Evolutionary conservation across 2,329 filamentous ascomycete species (phyloP).

Genomic region (Incumbomyces lentus): DNA sequence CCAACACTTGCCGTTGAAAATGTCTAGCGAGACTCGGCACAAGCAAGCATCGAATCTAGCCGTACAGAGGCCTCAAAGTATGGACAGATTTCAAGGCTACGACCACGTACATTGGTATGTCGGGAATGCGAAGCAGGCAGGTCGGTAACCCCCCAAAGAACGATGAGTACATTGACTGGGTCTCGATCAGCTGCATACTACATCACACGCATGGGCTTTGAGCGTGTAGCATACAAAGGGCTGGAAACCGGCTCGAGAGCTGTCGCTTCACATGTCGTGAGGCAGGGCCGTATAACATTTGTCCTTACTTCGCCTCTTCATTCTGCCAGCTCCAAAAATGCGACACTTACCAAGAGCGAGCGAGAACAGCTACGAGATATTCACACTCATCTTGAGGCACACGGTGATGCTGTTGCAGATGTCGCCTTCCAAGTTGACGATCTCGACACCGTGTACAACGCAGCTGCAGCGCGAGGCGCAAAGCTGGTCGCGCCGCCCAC

Average conservation of each 20-base stretch:
- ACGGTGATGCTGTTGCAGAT: slow-evolving; percentile 90
- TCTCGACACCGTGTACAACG: slow-evolving; percentile 66
- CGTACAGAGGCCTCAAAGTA: neutral
- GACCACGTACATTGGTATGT: slow-evolving; percentile 95
- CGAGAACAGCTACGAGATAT: slow-evolving; percentile 59
- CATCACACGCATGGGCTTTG: slow-evolving; percentile 76
- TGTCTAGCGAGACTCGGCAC: neutral
- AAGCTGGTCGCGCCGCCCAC: slow-evolving; percentile 33
- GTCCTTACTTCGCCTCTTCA: slow-evolving; percentile 75
- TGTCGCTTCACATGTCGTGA: slow-evolving; percentile 73
- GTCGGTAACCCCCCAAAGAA: too few relatives aligned
- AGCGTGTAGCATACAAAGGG: slow-evolving; percentile 69
- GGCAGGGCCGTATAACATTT: slow-evolving; percentile 66
- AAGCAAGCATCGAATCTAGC: neutral
- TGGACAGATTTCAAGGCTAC: slow-evolving; percentile 61
- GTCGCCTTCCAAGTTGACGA: slow-evolving; percentile 91
- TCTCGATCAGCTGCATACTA: slow-evolving; percentile 56
- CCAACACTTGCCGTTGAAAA: slow-evolving; percentile 5
- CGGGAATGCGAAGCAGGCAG: slow-evolving; percentile 91
- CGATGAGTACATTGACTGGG: too few relatives aligned
- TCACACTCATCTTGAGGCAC: slow-evolving; percentile 69
- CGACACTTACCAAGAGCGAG: slow-evolving; percentile 43
- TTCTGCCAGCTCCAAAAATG: slow-evolving; percentile 49
- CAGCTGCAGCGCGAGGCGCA: slow-evolving; percentile 50
- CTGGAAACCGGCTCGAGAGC: slow-evolving; percentile 78